Evolutionary conservation across 1,284 basidiomycete genomes (phyloP), one percentile per base, ranked within the genome.

Genomic region (Fomitopsis palustris): DNA sequence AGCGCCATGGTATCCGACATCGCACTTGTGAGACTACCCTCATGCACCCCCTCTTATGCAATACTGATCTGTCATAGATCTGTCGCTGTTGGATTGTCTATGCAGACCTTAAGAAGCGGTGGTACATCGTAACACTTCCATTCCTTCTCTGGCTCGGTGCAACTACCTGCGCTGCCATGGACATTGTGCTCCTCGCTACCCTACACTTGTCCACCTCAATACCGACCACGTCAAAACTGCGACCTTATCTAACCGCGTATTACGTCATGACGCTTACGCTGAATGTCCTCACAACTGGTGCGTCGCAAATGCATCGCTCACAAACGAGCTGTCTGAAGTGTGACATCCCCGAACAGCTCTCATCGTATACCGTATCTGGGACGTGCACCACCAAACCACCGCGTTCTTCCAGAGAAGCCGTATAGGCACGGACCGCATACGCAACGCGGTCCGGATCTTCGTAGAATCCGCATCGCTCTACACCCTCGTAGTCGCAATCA

Each of bases 401-500:
- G 43, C 17, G n/a, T 56, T 56, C 25, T 51, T 31, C 31, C 43
- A 8, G 43, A 8, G 3, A 4, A 31, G 17, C 10, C n/a, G n/a
- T 9, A 3, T 45, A 16, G 21, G 29, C 6, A 21, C 33, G 8
- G 23, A 43, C 41, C 33, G 39, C 21, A 35, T 58, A 19, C 23
- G 17, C 17, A 31, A 21, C 12, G 41, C 45, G 2, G 67, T 75
- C 47, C 60, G 74, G 12, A 64, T 77, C 12, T 61, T 78, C 53
- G 69, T 77, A 35, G 75, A 77, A 62, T 77, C 75, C 9, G 77
- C 75, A 2, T 55, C 74, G 12, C 67, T 78, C 55, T 77, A 78
- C 52, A 77, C 77, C 7, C 29, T 65, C 8, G 70, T 70, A 1
- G 71, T 75, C 47, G 60, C 72, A 9, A 66, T 76, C 25, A 63